Base-by-base conservation (phyloP, 257 asterid species). In the Salvia rosmarinus region DNA sequence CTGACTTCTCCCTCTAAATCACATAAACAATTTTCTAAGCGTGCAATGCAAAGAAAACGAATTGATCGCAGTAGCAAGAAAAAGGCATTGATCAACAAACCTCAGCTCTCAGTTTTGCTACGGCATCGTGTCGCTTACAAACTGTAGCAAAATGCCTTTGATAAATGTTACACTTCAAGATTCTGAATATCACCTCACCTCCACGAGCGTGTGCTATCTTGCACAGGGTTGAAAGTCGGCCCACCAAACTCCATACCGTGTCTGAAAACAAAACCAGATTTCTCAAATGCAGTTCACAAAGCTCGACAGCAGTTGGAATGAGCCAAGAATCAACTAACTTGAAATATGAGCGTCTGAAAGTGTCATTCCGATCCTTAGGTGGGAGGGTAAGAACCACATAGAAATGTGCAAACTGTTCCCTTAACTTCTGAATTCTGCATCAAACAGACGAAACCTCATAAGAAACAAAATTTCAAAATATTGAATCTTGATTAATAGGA, bases 321-420 rank as follows among this genome's bases (percentile, higher is more conserved):
- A 61, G 61, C 9, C 44, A 54, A 47, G 78, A 44, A 62, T 28
- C 32, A 52, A 57, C 77, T 77, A 81, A 95, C 99, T 85, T 88
- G 93, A 95, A 86, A 76, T 91, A 91, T 68, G 90, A 84, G 69
- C 85, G 80, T 43, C 81, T 54, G 66, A 91, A 95, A 19, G 84
- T 79, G 74, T 89, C 96, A 56, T 88, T 88, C 71, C 81, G 91
- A 66, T 86, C 97, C 84, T 74, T 82, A n/a, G n/a, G n/a, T 35
- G 98, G 98, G 70, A 95, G 95, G 62, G 86, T 87, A 73, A 88
- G 86, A 70, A 86, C 93, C 82, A 87, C 96, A 65, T 94, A 94
- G 61, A 91, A 84, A 75, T 89, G 70, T 4, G 97, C 96, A 82
- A 95, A 95, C 81, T 91, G 98, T 51, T 75, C 88, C 73, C 82